These are phyloP conservation scores for Malania oleifera DNA, from an alignment of 164 flowering plant genomes.

Conservation along the genomic window DNA sequence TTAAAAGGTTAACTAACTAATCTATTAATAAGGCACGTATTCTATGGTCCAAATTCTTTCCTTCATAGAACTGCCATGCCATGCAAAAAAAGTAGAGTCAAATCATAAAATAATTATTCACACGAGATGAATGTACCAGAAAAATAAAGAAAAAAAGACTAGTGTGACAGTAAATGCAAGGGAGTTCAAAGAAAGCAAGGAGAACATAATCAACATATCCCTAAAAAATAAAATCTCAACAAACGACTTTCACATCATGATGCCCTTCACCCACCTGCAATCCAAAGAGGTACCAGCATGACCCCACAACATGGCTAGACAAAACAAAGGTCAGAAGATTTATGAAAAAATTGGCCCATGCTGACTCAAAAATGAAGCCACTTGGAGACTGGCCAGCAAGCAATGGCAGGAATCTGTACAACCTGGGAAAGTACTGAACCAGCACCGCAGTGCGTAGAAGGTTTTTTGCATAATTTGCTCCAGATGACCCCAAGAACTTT, in stretches of 20 bases:
- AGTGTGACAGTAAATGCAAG: too few relatives aligned
- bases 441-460: conserved; percentile 65
- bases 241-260: not conserved
- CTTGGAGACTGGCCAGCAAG: conserved; percentile 72
- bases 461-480: conserved; percentile 88
- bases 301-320: conserved; percentile 82
- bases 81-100: too few relatives aligned
- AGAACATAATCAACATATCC: too few relatives aligned
- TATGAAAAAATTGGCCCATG: conserved; percentile 88
- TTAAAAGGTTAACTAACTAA: too few relatives aligned
- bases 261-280: conserved; percentile 57
- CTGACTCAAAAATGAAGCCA: conserved; percentile 90
- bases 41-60: too few relatives aligned
- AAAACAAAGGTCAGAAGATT: conserved; percentile 79
- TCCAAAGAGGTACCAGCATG: conserved; percentile 92
- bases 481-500: conserved; percentile 36
- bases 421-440: conserved; percentile 73
- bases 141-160: too few relatives aligned
- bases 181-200: too few relatives aligned
- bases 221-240: too few relatives aligned
- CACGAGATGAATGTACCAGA: too few relatives aligned
- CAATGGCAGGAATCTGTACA: conserved; percentile 65
- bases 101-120: too few relatives aligned
- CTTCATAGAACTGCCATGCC: too few relatives aligned
- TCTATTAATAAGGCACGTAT: too few relatives aligned